These are phyloP conservation scores for Diaporthe velutina DNA, from an alignment of 2,329 filamentous ascomycete genomes.

Conservation along the genomic window DNA sequence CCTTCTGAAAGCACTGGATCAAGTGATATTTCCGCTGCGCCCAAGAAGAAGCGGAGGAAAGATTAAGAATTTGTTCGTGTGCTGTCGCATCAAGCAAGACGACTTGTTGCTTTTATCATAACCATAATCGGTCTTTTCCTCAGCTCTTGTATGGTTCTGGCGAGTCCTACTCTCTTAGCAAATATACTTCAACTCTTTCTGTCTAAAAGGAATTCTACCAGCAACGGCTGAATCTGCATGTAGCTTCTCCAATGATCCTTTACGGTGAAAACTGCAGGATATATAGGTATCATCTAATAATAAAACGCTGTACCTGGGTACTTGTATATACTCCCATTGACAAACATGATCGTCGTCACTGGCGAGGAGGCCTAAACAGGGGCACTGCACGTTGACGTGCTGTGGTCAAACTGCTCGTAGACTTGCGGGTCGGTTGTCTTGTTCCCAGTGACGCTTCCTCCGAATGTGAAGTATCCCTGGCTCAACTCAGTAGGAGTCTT, in stretches of 20 bases:
- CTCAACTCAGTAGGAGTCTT: slow-evolving; percentile 52
- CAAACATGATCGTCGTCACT: neutral
- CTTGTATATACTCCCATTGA: neutral
- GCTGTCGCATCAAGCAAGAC: too few relatives aligned
- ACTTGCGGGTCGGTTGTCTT: slow-evolving; percentile 20
- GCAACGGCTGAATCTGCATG: too few relatives aligned
- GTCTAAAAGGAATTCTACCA: too few relatives aligned
- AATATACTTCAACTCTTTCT: too few relatives aligned
- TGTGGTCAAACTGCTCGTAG: slow-evolving; percentile 29
- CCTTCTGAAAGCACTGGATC: too few relatives aligned
- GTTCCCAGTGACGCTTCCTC: slow-evolving; percentile 61
- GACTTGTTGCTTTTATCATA: too few relatives aligned
- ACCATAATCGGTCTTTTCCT: too few relatives aligned
- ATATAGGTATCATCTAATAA: slow-evolving; percentile 25
- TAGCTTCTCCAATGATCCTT: neutral
- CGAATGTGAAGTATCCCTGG: slow-evolving; percentile 57
- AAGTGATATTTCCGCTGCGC: too few relatives aligned
- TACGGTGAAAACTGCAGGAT: neutral
- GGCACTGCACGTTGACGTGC: neutral
- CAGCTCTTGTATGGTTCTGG: too few relatives aligned
- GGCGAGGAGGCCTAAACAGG: neutral
- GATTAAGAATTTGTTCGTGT: too few relatives aligned
- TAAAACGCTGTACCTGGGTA: neutral
- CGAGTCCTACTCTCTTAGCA: too few relatives aligned
- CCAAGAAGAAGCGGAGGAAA: too few relatives aligned